These are phyloP conservation scores for Penicillium cinerascens DNA, from an alignment of 495 filamentous ascomycete species.

Conservation along the genomic window DNA sequence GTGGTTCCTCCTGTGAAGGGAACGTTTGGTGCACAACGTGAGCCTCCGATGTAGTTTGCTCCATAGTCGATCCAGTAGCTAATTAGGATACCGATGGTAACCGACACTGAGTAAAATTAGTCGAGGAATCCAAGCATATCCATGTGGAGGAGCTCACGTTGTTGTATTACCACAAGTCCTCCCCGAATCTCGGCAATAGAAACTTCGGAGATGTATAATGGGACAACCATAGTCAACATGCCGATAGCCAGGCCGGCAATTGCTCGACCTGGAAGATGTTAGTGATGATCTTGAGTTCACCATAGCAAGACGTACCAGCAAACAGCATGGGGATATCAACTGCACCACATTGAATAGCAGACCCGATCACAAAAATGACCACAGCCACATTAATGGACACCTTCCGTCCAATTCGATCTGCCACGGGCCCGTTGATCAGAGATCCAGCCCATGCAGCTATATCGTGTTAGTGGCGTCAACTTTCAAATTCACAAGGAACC, in stretches of 20 bases:
- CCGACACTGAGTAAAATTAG: conserved; percentile 48
- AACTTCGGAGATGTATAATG: conserved; percentile 40
- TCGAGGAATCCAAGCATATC: background rate
- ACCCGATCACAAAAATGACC: conserved; percentile 71
- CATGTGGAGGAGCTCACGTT: conserved; percentile 42
- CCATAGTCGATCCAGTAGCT: conserved; percentile 80
- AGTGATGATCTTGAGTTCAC: background rate
- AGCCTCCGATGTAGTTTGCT: conserved; percentile 41
- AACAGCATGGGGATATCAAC: conserved; percentile 62
- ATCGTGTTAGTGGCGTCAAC: background rate
- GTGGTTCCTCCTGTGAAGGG: conserved; percentile 69
- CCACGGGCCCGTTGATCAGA: conserved; percentile 70
- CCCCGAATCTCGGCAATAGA: conserved; percentile 61
- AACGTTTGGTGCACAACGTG: conserved; percentile 35
- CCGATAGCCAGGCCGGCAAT: conserved; percentile 55
- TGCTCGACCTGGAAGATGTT: conserved; percentile 56
- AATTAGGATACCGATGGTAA: conserved; percentile 79
- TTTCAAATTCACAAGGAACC: background rate
- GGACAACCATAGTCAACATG: conserved; percentile 42
- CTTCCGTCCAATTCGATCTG: conserved; percentile 71
- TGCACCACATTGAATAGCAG: conserved; percentile 64
- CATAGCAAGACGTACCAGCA: conserved; percentile 40
- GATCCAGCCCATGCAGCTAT: conserved; percentile 77
- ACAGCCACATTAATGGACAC: conserved; percentile 69
- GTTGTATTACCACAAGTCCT: conserved; percentile 72